Base-by-base conservation (phyloP, 768 basidiomycete genomes). In the Amylocystis lapponica region DNA sequence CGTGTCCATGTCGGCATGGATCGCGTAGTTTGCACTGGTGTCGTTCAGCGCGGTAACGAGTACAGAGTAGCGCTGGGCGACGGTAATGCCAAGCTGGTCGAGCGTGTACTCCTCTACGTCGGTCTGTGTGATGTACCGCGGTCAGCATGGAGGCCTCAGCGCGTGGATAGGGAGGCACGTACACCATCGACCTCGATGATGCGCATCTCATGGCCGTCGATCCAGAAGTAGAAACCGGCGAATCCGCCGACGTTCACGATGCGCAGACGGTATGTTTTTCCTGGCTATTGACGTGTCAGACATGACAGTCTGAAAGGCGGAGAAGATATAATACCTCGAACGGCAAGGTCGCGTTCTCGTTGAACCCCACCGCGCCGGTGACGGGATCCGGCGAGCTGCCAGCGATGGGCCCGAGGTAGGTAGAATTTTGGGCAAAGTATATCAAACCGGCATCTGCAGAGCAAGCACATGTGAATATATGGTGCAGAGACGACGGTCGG, bases 21-120 rank as follows among this genome's bases (percentile, higher is more conserved):
- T 79, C 39, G 78, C 79, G 82, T 83, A 98, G 69, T 99, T 96
- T 17, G 76, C 68, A 22, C 40, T 52, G 2, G 75, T 86, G 50
- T 92, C 87, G 63, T 94, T 94, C 36, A 85, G 79, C 9, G 95
- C 94, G 10, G 83, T 84, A 40, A 99, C 89, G 25, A 97, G 79
- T 30, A 99, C 70, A 0, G 93, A 94, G 64, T 95, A 96, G 16
- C 95, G 81, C 62, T 98, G 95, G 0, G 93, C 93, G 23, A 86
- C 91, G 12, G 89, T 73, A 44, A 97, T 45, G 32, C 78, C 74
- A 38, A 97, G 55, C 27, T 85, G 61, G 58, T 89, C 85, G 49
- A 82, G 81, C 0, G 81, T 74, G 30, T 67, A 84, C 48, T 83
- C 81, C 57, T 86, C 74, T 2, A 82, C 72, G 66, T 97, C 95